phyloP scores from a whole-genome alignment of 495 filamentous ascomycete genomes.

The Amniculicola lignicola region DNA sequence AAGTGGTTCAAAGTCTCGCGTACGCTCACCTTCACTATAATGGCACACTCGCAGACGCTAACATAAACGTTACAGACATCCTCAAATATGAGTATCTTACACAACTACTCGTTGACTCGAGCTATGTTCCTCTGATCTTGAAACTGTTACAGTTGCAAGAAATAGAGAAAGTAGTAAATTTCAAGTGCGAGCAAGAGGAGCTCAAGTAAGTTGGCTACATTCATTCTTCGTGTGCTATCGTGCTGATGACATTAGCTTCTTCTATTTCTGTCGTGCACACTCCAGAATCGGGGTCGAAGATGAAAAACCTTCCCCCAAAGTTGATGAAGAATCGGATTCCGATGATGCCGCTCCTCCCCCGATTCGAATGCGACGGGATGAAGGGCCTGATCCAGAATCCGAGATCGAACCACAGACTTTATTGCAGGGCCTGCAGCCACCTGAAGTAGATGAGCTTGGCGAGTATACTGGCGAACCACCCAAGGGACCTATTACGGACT shows the following conservation, averaged over 20 bases:
- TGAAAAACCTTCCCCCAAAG: slow-evolving; percentile 13
- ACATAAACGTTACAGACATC: slow-evolving; percentile 62
- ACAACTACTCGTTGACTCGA: slow-evolving; percentile 87
- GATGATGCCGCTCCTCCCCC: slow-evolving; percentile 86
- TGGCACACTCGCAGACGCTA: background rate
- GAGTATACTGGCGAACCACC: slow-evolving; percentile 60
- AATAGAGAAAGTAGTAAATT: slow-evolving; percentile 80
- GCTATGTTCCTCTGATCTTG: slow-evolving; percentile 85
- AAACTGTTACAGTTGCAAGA: slow-evolving; percentile 94
- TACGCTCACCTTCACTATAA: slow-evolving; percentile 41
- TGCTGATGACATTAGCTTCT: slow-evolving; percentile 59
- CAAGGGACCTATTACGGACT: slow-evolving; percentile 78
- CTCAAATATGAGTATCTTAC: slow-evolving; percentile 95
- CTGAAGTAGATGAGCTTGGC: slow-evolving; percentile 86
- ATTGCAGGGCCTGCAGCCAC: slow-evolving; percentile 46
- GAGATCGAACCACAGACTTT: slow-evolving; percentile 3
- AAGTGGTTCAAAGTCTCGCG: slow-evolving; percentile 98
- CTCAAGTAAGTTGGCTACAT: slow-evolving; percentile 58
- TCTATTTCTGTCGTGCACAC: slow-evolving; percentile 67
- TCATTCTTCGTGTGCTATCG: background rate
- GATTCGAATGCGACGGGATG: slow-evolving; percentile 35
- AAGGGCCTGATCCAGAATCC: slow-evolving; percentile 1
- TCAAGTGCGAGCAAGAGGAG: slow-evolving; percentile 77
- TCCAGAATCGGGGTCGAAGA: slow-evolving; percentile 31
- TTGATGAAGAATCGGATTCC: slow-evolving; percentile 41